Base-by-base conservation (phyloP, 1,284 basidiomycete species). In the Malassezia dermatis region DNA sequence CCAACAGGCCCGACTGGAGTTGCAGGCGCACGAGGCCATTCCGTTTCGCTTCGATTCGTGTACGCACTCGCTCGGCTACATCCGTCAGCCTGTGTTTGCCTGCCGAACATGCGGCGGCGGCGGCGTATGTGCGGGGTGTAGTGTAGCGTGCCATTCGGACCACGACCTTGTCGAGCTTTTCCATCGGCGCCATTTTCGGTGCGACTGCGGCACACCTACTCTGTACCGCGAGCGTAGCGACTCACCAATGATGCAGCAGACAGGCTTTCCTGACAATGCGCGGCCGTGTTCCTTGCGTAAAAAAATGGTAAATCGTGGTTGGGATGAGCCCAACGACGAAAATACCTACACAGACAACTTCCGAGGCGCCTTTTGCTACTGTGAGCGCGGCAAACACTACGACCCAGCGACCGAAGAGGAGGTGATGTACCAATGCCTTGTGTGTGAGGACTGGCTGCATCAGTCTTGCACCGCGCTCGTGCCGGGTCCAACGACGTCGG, bases 391-490 rank as follows among this genome's bases (percentile, higher is more conserved):
- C 15, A 60, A 66, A 51, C 59, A 60, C 15, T 77, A 77, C 60
- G 73, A 77, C 54, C 71, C 76, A 0, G 67, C 75, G 43, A 74
- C 66, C 30, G 76, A 77, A 50, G 67, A 74, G 27, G 73, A 69
- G 48, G 60, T 67, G 43, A 76, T 76, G 75, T 73, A 69, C 51
- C 75, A 76, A 51, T 76, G 76, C 47, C 55, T 76, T 21, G 64
- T 69, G 6, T 77, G 76, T 63, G 75, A 77, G 56, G 75, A 77
- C 46, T 77, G 76, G 76, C 59, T 71, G 2, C 76, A 77, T 59
- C 69, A 75, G 53, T 65, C 63, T 34, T 77, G 71, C 43, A 73
- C 64, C 27, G 64, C 56, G 30, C 60, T 67, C 53, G 60, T 42
- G 35, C 60, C 27, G 45, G 49, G 27, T 21, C 27, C 19, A 3